Evolutionary conservation across 176 grass and related monocot species (phyloP).

Genomic region (maize (Zea mays)): Zm-B73-REFERENCE-NAM-5.0 NC_050098.1:170538001-170538500

Average conservation of each 20-base stretch:
- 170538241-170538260: slow-evolving; percentile 53
- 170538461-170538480: slow-evolving; percentile 36
- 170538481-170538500: slow-evolving; percentile 12
- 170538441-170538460: slow-evolving; percentile 5
- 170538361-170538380: slow-evolving; percentile 37
- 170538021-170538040: slow-evolving; percentile 34
- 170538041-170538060: slow-evolving; percentile 26
- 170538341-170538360: slow-evolving; percentile 25
- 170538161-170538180: slow-evolving; percentile 48
- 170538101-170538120: slow-evolving; percentile 29
- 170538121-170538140: slow-evolving; percentile 63
- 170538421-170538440: slow-evolving; percentile 30
- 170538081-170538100: slow-evolving; percentile 33
- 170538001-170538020: slow-evolving; percentile 18
- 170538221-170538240: slow-evolving; percentile 35
- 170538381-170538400: background rate
- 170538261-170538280: no score
- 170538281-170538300: slow-evolving; percentile 25
- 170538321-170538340: slow-evolving; percentile 1
- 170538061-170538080: background rate
- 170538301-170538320: slow-evolving; percentile 37
- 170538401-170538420: slow-evolving; percentile 14
- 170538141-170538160: slow-evolving; percentile 63
- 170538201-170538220: slow-evolving; percentile 56
- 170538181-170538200: slow-evolving; percentile 59